Evolutionary conservation across 257 asterid genomes (phyloP), one percentile per base, ranked within the genome.

Genomic region (Rauvolfia tetraphylla): DNA sequence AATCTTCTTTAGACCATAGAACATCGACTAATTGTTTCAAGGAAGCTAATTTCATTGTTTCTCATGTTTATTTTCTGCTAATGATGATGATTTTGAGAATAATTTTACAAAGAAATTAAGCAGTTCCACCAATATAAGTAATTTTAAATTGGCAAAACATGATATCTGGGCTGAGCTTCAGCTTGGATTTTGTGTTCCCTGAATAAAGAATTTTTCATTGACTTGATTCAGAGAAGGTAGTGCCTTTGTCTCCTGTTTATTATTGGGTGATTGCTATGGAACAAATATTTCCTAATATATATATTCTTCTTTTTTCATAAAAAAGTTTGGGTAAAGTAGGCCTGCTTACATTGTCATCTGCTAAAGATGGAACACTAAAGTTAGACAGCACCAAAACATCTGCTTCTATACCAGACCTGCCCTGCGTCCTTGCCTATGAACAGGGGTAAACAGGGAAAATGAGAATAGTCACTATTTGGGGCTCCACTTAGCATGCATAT

Each of bases 401-500:
- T 44, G 72, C 51, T 38, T 17, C 67, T 48, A 62, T 41, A 18
- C 79, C 42, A 75, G 33, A 17, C 41, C 38, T 54, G 51, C 3
- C 31, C 54, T 71, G 59, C 53, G 25, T 42, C 66, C 58, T 22
- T 23, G 44, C n/a, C 49, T 38, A n/a, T 3, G 17, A 68, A 57
- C 9, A 13, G 18, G 15, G 8, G 8, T 18, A 46, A 48, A 58
- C 42, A 7, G 15, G 23, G 71, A 11, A 13, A 53, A 44, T 11
- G n/a, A 39, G 41, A 41, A 2, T 81, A 87, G 88, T 22, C 84
- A 87, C 86, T 84, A 87, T 88, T 83, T 83, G 79, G 70, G 86
- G 46, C 92, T 88, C 92, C 91, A 87, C 82, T 83, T 76, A 58
- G 48, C 67, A 51, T 68, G 71, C 77, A 62, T 69, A 53, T n/a